These are phyloP conservation scores for Chalciporus sphaerocephalus DNA, from an alignment of 768 basidiomycete species.

Conservation along the genomic window DNA sequence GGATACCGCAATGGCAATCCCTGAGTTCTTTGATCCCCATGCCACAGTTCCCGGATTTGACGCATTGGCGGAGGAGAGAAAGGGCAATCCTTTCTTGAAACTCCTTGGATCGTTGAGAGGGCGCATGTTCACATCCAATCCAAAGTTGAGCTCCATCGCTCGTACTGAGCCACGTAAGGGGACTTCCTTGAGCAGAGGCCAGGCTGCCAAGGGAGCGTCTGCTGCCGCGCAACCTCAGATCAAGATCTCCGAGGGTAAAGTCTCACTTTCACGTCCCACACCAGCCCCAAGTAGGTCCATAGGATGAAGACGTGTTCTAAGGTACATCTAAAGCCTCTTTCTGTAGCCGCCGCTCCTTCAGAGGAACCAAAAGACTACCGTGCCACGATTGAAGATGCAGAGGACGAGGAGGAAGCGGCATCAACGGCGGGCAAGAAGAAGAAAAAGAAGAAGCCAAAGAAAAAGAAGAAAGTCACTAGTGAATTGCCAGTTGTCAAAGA, in stretches of 20 bases:
- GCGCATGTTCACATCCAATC: slow-evolving; percentile 54
- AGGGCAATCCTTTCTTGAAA: slow-evolving; percentile 76
- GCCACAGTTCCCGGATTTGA: slow-evolving; percentile 43
- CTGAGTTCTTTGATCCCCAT: slow-evolving; percentile 55
- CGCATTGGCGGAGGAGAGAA: slow-evolving; percentile 45
- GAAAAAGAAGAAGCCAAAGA: slow-evolving; percentile 76
- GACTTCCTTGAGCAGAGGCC: slow-evolving; percentile 20
- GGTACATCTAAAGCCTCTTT: background rate
- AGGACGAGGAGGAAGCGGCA: slow-evolving; percentile 52
- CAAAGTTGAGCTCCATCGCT: slow-evolving; percentile 40
- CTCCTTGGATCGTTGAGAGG: slow-evolving; percentile 71
- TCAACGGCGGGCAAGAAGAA: slow-evolving; percentile 50
- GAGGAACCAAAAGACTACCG: slow-evolving; percentile 34
- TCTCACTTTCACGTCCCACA: slow-evolving; percentile 4
- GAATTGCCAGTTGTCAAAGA: slow-evolving; percentile 23
- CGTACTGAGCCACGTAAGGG: slow-evolving; percentile 33
- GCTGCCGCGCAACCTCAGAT: slow-evolving; percentile 1
- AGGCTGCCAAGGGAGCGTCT: slow-evolving; percentile 9
- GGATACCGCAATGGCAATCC: slow-evolving; percentile 55
- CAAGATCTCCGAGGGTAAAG: slow-evolving; percentile 11
- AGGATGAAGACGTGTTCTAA: background rate
- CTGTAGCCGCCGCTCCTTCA: slow-evolving; percentile 10
- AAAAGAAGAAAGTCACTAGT: slow-evolving; percentile 46
- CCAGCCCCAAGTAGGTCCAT: slow-evolving; percentile 11
- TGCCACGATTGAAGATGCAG: slow-evolving; percentile 66